Evolutionary conservation across 352 stramenopile genomes (phyloP).

Genomic region (Lagenidium giganteum): DNA sequence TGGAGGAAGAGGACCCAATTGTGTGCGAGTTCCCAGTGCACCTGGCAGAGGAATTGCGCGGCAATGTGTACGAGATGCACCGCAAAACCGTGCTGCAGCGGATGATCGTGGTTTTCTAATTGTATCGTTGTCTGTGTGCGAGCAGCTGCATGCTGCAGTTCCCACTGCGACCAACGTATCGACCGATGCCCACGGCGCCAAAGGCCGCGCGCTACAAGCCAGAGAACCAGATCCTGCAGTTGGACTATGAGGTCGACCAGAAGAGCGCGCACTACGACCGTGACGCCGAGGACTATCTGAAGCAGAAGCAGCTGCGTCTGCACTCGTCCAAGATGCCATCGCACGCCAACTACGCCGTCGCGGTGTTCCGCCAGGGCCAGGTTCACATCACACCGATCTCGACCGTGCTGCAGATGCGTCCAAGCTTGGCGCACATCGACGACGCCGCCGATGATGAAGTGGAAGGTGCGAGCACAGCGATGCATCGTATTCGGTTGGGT

Average conservation of each 20-base stretch:
- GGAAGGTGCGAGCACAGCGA: conserved; percentile 15
- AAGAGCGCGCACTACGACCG: conserved; percentile 69
- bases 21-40: conserved; percentile 83
- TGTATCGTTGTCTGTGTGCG: conserved; percentile 8
- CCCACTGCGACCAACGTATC: conserved; percentile 71
- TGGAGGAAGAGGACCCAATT: conserved; percentile 66
- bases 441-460: conserved; percentile 64
- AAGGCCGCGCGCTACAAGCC: conserved; percentile 64
- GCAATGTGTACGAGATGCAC: conserved; percentile 41
- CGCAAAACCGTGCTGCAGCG: neutral
- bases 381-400: conserved; percentile 72
- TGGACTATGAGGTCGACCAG: conserved; percentile 74
- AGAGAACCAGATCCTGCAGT: conserved; percentile 65
- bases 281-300: conserved; percentile 76
- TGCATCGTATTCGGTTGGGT: neutral
- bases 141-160: conserved; percentile 75
- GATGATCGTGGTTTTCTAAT: neutral
- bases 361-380: conserved; percentile 75
- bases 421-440: conserved; percentile 73
- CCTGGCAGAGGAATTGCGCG: conserved; percentile 57
- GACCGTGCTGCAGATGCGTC: conserved; percentile 76
- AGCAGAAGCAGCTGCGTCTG: conserved; percentile 64
- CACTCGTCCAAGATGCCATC: conserved; percentile 56
- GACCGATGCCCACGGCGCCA: conserved; percentile 58
- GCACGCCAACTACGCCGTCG: conserved; percentile 76